These are phyloP conservation scores for Suillus clintonianus DNA, from an alignment of 768 basidiomycete genomes.

Conservation along the genomic window DNA sequence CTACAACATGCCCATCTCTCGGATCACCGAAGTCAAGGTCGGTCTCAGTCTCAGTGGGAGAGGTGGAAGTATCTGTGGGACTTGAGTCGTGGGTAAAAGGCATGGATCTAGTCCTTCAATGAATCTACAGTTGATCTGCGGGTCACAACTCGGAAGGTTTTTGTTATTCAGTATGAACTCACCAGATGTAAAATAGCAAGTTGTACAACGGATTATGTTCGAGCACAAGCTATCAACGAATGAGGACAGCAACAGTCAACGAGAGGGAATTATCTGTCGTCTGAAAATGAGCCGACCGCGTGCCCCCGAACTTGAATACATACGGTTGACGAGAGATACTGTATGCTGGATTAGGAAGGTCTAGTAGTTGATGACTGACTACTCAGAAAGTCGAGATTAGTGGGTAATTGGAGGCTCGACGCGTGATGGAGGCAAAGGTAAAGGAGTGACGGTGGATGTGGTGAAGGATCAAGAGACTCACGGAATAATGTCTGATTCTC, in stretches of 20 bases:
- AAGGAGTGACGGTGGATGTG: slow-evolving; percentile 9
- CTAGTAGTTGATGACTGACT: slow-evolving; percentile 4
- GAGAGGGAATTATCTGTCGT: background rate
- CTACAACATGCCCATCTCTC: slow-evolving; percentile 16
- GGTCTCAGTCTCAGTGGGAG: slow-evolving; percentile 7
- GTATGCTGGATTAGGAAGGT: slow-evolving; percentile 13
- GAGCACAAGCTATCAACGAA: background rate
- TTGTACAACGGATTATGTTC: background rate
- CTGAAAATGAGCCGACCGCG: background rate
- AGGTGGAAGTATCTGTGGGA: slow-evolving; percentile 3
- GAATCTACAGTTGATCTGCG: background rate
- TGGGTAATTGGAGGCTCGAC: background rate
- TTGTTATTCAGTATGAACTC: background rate
- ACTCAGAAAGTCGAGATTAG: background rate
- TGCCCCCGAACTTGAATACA: background rate
- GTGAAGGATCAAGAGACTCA: slow-evolving; percentile 9
- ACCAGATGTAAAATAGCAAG: background rate
- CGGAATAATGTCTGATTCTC: background rate
- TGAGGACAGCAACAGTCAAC: background rate
- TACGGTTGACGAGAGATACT: background rate
- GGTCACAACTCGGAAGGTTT: background rate
- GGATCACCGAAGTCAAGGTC: slow-evolving; percentile 17
- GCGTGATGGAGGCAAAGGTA: background rate
- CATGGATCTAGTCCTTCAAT: slow-evolving; percentile 5
- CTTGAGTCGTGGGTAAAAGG: slow-evolving; percentile 9